Base-by-base conservation (phyloP, 345 rosid genomes). In the Salix dunnii region DNA sequence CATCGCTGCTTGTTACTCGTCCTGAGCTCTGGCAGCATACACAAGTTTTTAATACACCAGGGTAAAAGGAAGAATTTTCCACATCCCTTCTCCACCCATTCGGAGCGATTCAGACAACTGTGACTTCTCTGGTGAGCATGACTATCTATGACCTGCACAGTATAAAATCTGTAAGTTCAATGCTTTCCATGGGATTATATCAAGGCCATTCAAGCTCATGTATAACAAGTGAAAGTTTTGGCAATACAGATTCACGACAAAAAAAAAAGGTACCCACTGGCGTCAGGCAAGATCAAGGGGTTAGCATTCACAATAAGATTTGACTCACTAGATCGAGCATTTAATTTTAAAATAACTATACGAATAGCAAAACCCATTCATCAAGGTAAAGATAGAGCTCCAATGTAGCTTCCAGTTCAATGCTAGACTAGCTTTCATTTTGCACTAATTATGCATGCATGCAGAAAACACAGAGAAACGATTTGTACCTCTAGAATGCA, bases 401-500 rank as follows among this genome's bases (percentile, higher is more conserved):
- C 43, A 40, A 40, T 2, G 13, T 40, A 40, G 43, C 23, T 58
- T 58, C 14, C n/a, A 58, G 62, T n/a, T n/a, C 62, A 21, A 23
- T 53, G 25, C 62, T n/a, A 11, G 14, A 58, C 5, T n/a, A n/a
- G 2, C 28, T 58, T 28, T 58, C 28, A 58, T 58, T 58, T 58
- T 8, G 62, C 13, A 10, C 27, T 58, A 1, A n/a, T n/a, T n/a
- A 58, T 8, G 62, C 14, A 58, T 55, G 62, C 28, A 21, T n/a
- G n/a, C 14, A 10, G 28, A 58, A 64, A 64, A 53, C 21, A 11
- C 30, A 12, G 28, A 33, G 68, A 69, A 75, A 70, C 17, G 31
- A 3, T 61, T 17, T 28, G 27, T 88, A 92, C 97, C 98, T 90
- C 88, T 88, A 91, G 91, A 92, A 94, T 89, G 92, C 89, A 84